Percentiles rank a stretch among this genome's conserved stretches.
Evolutionary conservation across 129 eudicot genomes (phyloP).

Genomic region (Helianthus annuus): HanXRQr2.0-SUNRISE NC_035445.2:53648149-53648648

Average conservation of each 20-base stretch:
- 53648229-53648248: neutral
- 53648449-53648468: constrained; percentile 92
- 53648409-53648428: constrained; percentile 95
- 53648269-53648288: neutral
- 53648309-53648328: neutral
- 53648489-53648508: constrained; percentile 69
- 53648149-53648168: neutral
- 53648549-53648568: too few relatives aligned
- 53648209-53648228: too few relatives aligned
- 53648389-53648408: constrained; percentile 90
- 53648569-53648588: too few relatives aligned
- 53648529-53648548: too few relatives aligned
- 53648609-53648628: too few relatives aligned
- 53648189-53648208: neutral
- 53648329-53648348: neutral
- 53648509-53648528: neutral
- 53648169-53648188: neutral
- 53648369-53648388: constrained; percentile 86
- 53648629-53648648: too few relatives aligned
- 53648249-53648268: neutral
- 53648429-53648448: constrained; percentile 99
- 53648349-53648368: constrained; percentile 67
- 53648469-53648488: constrained; percentile 94
- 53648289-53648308: neutral
- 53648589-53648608: too few relatives aligned